Evolutionary conservation across 345 rosid species (phyloP).

Genomic region (Euclidium syriacum): DNA sequence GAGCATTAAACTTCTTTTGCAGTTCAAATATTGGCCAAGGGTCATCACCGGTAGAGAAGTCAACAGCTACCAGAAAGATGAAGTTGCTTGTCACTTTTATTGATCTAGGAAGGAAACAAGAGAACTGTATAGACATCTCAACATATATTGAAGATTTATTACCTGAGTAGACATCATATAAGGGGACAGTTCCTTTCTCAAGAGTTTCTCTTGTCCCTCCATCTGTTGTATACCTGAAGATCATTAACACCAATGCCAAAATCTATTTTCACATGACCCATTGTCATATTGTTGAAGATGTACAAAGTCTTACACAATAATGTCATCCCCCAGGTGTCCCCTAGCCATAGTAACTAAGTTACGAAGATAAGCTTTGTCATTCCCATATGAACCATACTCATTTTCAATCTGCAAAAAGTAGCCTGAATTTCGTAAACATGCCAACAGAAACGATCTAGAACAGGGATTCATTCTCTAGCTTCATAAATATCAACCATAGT

Average conservation of each 20-base stretch:
- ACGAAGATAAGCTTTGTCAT: conserved; percentile 76
- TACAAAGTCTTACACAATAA: conserved; percentile 55
- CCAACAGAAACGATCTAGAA: background rate
- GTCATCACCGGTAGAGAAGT: conserved; percentile 72
- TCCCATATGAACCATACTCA: conserved; percentile 95
- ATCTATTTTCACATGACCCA: background rate
- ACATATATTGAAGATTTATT: background rate
- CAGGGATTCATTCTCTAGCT: background rate
- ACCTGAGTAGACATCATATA: conserved; percentile 77
- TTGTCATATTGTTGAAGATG: background rate
- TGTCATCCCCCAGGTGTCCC: conserved; percentile 50
- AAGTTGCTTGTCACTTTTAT: conserved; percentile 2
- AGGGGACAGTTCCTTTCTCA: conserved; percentile 64
- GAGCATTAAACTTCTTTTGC: conserved; percentile 84
- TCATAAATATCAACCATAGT: background rate
- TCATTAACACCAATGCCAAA: background rate
- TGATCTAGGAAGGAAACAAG: background rate
- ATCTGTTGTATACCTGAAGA: conserved; percentile 81
- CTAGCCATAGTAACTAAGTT: conserved; percentile 60
- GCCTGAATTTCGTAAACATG: background rate
- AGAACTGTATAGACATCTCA: background rate
- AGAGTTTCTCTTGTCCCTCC: conserved; percentile 78
- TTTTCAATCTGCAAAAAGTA: conserved; percentile 70
- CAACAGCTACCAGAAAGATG: conserved; percentile 60
- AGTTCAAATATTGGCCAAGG: conserved; percentile 84